Evolutionary conservation across 257 asterid species (phyloP).

Genomic region (Petrea volubilis): DNA sequence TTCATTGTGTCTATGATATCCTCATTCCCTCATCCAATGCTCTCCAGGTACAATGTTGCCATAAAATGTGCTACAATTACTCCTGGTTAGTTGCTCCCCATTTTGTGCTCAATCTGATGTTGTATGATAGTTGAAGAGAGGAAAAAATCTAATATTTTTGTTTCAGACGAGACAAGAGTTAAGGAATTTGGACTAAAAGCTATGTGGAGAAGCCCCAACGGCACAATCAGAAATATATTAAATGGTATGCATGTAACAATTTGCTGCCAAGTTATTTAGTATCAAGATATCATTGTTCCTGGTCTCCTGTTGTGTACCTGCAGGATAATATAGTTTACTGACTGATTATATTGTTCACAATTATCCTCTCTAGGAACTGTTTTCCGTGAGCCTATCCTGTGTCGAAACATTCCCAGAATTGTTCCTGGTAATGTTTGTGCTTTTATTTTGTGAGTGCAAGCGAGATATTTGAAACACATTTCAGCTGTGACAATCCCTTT

Average conservation of each 20-base stretch:
- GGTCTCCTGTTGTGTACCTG: slow-evolving; percentile 3
- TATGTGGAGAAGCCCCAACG: slow-evolving; percentile 97
- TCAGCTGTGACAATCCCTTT: slow-evolving; percentile 17
- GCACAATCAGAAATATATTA: slow-evolving; percentile 88
- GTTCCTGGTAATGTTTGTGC: slow-evolving; percentile 68
- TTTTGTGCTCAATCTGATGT: slow-evolving; percentile 7
- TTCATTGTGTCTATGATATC: background rate
- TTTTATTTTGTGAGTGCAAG: slow-evolving; percentile 20
- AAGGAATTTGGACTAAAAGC: slow-evolving; percentile 80
- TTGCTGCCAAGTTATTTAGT: background rate
- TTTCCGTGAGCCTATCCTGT: slow-evolving; percentile 88
- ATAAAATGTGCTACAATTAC: slow-evolving; percentile 96
- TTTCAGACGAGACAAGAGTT: slow-evolving; percentile 85
- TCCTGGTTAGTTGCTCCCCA: slow-evolving; percentile 60
- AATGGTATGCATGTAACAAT: slow-evolving; percentile 49
- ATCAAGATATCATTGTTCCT: background rate
- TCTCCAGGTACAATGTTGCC: slow-evolving; percentile 84
- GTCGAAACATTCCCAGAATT: slow-evolving; percentile 75
- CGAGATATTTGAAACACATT: slow-evolving; percentile 11
- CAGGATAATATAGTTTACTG: slow-evolving; percentile 3
- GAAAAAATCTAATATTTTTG: background rate
- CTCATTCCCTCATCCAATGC: slow-evolving; percentile 5
- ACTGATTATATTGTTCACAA: slow-evolving; percentile 8
- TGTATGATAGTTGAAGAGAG: background rate
- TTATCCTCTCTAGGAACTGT: slow-evolving; percentile 68